Conservation (phyloP, 2,329 filamentous ascomycete species). For the Microcyclospora pomicola region DNA sequence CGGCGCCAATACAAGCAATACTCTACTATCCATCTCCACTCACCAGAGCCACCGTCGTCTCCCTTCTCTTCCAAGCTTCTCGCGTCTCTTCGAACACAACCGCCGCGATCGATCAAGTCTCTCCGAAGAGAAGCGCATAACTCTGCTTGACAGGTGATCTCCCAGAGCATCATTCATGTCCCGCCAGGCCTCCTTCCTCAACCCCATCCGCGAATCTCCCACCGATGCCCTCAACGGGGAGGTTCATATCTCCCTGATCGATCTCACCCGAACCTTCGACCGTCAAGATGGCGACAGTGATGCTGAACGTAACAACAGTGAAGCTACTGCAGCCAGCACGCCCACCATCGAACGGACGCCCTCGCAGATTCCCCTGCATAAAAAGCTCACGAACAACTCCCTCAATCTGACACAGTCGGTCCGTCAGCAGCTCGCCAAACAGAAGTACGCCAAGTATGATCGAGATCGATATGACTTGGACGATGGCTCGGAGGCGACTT, state of each 20-base stretch:
- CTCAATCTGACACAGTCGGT: conserved; percentile 14
- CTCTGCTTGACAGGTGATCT: conserved; percentile 4
- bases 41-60: too few relatives aligned
- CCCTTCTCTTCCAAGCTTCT: too few relatives aligned
- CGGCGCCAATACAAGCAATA: too few relatives aligned
- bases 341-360: conserved; percentile 3
- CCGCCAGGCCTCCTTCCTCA: conserved; percentile 12
- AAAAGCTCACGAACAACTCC: conserved; percentile 17
- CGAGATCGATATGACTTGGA: conserved; percentile 17
- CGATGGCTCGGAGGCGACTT: conserved; percentile 2
- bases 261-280: conserved; percentile 29
- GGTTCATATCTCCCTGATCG: conserved; percentile 57
- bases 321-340: conserved; percentile 6
- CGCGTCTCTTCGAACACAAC: not conserved
- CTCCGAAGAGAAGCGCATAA: not conserved
- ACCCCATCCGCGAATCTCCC: conserved; percentile 11
- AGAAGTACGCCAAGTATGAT: conserved; percentile 24
- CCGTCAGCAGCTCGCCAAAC: conserved; percentile 18
- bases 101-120: not conserved
- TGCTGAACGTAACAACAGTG: conserved; percentile 19
- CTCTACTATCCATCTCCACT: too few relatives aligned
- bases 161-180: conserved; percentile 11
- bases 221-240: conserved; percentile 11
- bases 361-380: conserved; percentile 6
- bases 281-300: conserved; percentile 5